Conservation (phyloP, 2,329 filamentous ascomycete species). For the Dactylellina drechsleri region DNA sequence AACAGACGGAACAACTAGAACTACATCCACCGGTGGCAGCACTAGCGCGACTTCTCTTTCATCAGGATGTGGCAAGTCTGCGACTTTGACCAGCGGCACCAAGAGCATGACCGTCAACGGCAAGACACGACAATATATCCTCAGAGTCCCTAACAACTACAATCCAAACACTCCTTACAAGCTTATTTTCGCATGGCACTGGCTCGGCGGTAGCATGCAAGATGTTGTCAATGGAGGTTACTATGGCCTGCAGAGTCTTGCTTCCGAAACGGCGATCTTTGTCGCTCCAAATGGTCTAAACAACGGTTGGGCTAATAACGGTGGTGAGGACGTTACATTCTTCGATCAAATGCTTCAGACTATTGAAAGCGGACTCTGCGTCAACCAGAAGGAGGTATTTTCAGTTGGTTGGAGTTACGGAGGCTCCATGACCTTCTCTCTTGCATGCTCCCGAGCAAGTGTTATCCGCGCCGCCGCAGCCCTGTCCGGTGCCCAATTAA, state of each 20-base stretch:
- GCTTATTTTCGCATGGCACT: constrained; percentile 64
- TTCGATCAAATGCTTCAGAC: constrained; percentile 62
- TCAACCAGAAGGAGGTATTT: constrained; percentile 63
- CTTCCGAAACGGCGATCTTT: constrained; percentile 63
- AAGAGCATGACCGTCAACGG: constrained; percentile 62
- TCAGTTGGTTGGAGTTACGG: constrained; percentile 65
- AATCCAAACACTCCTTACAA: constrained; percentile 62
- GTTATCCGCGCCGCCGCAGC: constrained; percentile 63
- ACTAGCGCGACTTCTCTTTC: constrained; percentile 18
- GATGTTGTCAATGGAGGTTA: constrained; percentile 62
- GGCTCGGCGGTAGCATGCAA: constrained; percentile 62
- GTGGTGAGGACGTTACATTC: constrained; percentile 63
- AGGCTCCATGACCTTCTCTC: constrained; percentile 63
- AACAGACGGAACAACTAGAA: background rate
- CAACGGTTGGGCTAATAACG: constrained; percentile 63
- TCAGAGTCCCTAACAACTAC: constrained; percentile 63
- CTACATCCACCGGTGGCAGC: constrained; percentile 10
- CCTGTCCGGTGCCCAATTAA: constrained; percentile 60
- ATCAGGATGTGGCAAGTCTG: constrained; percentile 19
- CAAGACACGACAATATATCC: constrained; percentile 62
- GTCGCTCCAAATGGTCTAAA: constrained; percentile 64
- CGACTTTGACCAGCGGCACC: constrained; percentile 58
- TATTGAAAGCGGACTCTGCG: constrained; percentile 63
- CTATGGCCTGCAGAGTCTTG: constrained; percentile 63
- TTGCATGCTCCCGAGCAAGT: constrained; percentile 63